phyloP scores from a whole-genome alignment of 805 yeast species.

The Nakazawaea siamensis region DNA sequence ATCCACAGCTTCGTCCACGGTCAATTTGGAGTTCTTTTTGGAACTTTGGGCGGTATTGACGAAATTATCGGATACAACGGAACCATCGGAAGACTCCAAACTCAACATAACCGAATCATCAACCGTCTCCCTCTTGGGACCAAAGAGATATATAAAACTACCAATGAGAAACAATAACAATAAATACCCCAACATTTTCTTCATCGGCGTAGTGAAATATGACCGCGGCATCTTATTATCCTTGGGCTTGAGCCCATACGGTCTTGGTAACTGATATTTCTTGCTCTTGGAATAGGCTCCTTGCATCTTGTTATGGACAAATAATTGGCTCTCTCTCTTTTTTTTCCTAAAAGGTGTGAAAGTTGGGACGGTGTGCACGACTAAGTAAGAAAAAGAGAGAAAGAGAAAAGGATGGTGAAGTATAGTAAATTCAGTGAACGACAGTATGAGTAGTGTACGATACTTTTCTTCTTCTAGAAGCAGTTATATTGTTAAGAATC shows the following conservation, averaged over 20 bases:
- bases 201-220: constrained; percentile 38
- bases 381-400: too few relatives aligned
- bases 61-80: constrained; percentile 8
- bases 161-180: constrained; percentile 25
- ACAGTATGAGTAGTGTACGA: constrained; percentile 1
- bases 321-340: too few relatives aligned
- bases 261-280: constrained; percentile 32
- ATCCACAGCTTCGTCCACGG: constrained; percentile 10
- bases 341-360: too few relatives aligned
- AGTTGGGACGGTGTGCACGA: too few relatives aligned
- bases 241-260: constrained; percentile 26
- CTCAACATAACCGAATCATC: constrained; percentile 4
- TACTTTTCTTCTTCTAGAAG: constrained; percentile 1
- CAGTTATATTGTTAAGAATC: constrained; percentile 1
- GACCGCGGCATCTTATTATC: constrained; percentile 17
- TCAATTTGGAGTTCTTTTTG: constrained; percentile 7
- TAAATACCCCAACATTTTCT: constrained; percentile 32
- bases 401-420: too few relatives aligned
- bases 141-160: constrained; percentile 19
- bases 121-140: constrained; percentile 18
- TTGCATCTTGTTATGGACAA: constrained; percentile 21
- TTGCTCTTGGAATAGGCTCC: constrained; percentile 19
- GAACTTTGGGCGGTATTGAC: constrained; percentile 9
- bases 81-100: constrained; percentile 16
- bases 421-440: not conserved